Conservation (phyloP, 192 early-diverging fungal genomes). For the Backusella macrospora region DNA sequence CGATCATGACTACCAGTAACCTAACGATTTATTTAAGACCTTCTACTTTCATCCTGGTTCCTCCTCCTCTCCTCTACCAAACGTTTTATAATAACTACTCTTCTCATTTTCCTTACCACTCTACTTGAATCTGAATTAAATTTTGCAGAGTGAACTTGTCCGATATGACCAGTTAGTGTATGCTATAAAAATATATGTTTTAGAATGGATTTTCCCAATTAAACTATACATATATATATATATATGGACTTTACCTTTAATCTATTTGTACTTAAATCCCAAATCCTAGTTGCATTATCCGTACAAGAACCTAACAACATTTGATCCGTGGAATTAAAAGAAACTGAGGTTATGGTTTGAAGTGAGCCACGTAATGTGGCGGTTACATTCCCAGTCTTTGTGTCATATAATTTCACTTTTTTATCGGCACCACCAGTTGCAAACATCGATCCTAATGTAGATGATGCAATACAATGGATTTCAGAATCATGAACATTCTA, state of each 20-base stretch:
- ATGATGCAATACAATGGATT: constrained; percentile 79
- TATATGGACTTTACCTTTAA: constrained; percentile 52
- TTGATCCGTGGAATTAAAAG: constrained; percentile 72
- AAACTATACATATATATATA: not conserved
- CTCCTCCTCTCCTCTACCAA: too few relatives aligned
- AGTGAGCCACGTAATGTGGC: constrained; percentile 79
- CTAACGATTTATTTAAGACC: constrained; percentile 34
- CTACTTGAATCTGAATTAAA: constrained; percentile 79
- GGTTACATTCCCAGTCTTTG: constrained; percentile 64
- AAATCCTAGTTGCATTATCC: constrained; percentile 88
- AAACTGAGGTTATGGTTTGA: constrained; percentile 82
- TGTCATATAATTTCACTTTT: constrained; percentile 78
- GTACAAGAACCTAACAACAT: constrained; percentile 81
- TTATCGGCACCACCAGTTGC: constrained; percentile 85
- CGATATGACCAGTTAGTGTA: constrained; percentile 93
- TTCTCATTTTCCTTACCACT: constrained; percentile 55
- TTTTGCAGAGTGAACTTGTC: constrained; percentile 87
- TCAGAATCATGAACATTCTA: constrained; percentile 77
- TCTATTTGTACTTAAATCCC: constrained; percentile 78
- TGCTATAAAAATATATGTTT: constrained; percentile 55
- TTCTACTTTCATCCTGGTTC: not conserved
- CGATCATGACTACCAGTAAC: constrained; percentile 94
- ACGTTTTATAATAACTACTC: not conserved
- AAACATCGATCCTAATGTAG: constrained; percentile 66
- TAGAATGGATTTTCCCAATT: not conserved